Conservation (phyloP, 805 yeast species). For the Candida ovalis region DNA sequence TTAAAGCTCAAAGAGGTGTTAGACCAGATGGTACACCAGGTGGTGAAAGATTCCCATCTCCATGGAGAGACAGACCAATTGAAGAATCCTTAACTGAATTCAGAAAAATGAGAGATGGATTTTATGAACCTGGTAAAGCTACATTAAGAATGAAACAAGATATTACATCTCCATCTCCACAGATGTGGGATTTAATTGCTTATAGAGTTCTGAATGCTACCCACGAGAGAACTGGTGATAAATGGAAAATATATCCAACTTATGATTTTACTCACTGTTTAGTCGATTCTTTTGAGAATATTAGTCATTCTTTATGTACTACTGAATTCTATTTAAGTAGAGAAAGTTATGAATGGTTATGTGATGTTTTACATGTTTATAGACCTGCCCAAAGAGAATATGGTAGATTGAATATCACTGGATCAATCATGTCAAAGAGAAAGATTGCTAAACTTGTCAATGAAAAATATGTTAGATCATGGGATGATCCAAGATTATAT, state of each 20-base stretch:
- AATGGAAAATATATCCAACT: conserved; percentile 98
- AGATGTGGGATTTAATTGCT: conserved; percentile 99
- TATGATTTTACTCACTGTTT: conserved; percentile 99
- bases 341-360: conserved; percentile 97
- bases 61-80: conserved; percentile 63
- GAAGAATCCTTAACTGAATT: conserved; percentile 79
- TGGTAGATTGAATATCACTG: conserved; percentile 92
- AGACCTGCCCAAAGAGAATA: conserved; percentile 99
- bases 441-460: conserved; percentile 91
- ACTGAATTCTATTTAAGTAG: conserved; percentile 90
- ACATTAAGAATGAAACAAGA: conserved; percentile 97
- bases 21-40: conserved; percentile 91
- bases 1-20: conserved; percentile 85
- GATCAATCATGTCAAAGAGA: conserved; percentile 91
- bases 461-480: conserved; percentile 78
- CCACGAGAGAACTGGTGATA: conserved; percentile 94
- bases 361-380: conserved; percentile 91
- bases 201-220: conserved; percentile 89
- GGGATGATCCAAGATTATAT: conserved; percentile 98
- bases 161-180: conserved; percentile 85
- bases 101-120: conserved; percentile 88
- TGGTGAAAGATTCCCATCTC: conserved; percentile 83
- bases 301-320: conserved; percentile 93
- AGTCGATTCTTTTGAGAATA: conserved; percentile 96
- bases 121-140: conserved; percentile 85